Conservation (phyloP, 2,329 filamentous ascomycete species). For the Colletotrichum viniferum region DNA sequence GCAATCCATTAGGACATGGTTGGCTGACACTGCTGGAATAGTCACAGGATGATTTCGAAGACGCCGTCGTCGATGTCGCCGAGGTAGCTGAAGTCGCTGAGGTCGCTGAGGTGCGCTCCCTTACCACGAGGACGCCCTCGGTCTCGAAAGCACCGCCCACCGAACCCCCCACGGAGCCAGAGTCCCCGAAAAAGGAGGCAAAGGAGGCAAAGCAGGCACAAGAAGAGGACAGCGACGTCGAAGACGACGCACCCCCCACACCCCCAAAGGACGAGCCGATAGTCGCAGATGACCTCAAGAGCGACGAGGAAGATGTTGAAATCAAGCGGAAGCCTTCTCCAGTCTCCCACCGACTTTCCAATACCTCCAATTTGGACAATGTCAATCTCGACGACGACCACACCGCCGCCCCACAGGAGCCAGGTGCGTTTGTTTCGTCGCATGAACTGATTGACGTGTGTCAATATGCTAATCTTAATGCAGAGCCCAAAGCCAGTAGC, state of each 20-base stretch:
- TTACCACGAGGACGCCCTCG: constrained; percentile 56
- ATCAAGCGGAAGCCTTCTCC: constrained; percentile 40
- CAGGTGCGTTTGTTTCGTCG: constrained; percentile 32
- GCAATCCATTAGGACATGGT: not conserved
- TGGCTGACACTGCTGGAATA: not conserved
- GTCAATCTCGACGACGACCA: constrained; percentile 71
- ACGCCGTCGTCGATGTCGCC: constrained; percentile 67
- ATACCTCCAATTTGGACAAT: constrained; percentile 57
- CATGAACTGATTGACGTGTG: constrained; percentile 22
- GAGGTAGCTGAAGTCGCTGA: not conserved
- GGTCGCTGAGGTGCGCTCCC: constrained; percentile 60
- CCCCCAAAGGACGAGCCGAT: constrained; percentile 9
- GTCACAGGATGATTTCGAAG: constrained; percentile 77
- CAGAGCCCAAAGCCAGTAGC: constrained; percentile 28
- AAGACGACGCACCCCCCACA: constrained; percentile 23
- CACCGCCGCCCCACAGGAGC: constrained; percentile 31
- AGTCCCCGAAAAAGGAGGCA: constrained; percentile 25
- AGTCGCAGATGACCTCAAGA: constrained; percentile 13
- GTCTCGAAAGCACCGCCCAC: constrained; percentile 34
- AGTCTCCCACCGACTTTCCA: constrained; percentile 49
- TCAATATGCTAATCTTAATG: constrained; percentile 6
- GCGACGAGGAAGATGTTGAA: constrained; percentile 23
- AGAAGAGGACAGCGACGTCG: constrained; percentile 30
- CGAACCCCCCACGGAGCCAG: constrained; percentile 19
- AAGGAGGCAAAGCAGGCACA: not conserved